A percentile compares a stretch with the other conserved stretches of the same genome.
These are phyloP conservation scores for Deinandra increscens DNA, from an alignment of 129 eudicot species.

Conservation along the genomic window DNA sequence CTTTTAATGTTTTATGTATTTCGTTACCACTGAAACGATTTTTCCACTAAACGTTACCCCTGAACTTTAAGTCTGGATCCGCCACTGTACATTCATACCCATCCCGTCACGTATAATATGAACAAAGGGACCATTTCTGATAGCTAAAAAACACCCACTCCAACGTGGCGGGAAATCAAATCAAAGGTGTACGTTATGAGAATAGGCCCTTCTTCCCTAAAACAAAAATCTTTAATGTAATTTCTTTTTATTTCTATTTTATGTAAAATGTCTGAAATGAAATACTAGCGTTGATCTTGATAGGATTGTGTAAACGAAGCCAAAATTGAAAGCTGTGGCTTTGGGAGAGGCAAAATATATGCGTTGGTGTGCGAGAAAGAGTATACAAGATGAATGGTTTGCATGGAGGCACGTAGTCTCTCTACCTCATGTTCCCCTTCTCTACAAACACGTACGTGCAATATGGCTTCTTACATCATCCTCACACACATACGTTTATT, in stretches of 20 bases:
- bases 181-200: too few relatives aligned
- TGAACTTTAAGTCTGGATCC: too few relatives aligned
- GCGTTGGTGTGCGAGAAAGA: conserved; percentile 29
- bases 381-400: conserved; percentile 27
- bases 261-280: not conserved
- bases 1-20: too few relatives aligned
- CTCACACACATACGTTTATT: not conserved
- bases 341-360: not conserved
- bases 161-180: too few relatives aligned
- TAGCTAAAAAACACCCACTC: too few relatives aligned
- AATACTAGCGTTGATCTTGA: too few relatives aligned
- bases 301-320: not conserved
- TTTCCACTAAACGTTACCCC: too few relatives aligned
- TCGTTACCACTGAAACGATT: too few relatives aligned
- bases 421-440: not conserved
- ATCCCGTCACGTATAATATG: too few relatives aligned
- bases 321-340: conserved; percentile 12
- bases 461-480: conserved; percentile 1
- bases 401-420: conserved; percentile 9
- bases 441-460: not conserved
- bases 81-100: too few relatives aligned
- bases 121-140: too few relatives aligned
- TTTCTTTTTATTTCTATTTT: not conserved
- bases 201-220: too few relatives aligned
- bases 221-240: not conserved